These are phyloP conservation scores for Cicer judaicum DNA, from an alignment of 306 rosid species.

Conservation along the genomic window DNA sequence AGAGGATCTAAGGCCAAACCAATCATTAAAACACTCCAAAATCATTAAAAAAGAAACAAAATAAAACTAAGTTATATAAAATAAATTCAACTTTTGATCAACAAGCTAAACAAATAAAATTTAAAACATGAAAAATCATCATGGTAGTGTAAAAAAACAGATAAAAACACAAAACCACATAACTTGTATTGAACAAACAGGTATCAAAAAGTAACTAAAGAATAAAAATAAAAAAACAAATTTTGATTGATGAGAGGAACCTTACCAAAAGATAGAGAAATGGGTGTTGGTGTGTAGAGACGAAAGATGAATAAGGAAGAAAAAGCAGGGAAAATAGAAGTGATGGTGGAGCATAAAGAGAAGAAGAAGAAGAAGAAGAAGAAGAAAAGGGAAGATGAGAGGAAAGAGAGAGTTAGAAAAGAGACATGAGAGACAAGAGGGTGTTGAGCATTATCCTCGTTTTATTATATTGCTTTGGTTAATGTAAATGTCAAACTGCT, in stretches of 20 bases:
- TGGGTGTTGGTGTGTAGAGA: conserved; percentile 20
- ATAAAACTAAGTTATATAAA: neutral
- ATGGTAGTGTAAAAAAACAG: neutral
- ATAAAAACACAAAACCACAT: neutral
- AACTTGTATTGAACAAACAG: conserved; percentile 2
- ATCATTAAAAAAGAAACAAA: neutral
- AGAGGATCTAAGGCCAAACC: conserved; percentile 29
- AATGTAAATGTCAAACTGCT: conserved; percentile 36
- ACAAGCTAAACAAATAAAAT: neutral
- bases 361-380: neutral
- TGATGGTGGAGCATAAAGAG: neutral
- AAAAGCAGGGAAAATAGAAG: neutral
- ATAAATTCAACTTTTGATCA: conserved; percentile 1
- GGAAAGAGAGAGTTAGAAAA: conserved; percentile 33
- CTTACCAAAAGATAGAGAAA: conserved; percentile 48
- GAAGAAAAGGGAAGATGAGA: neutral
- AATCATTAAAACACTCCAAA: conserved; percentile 10
- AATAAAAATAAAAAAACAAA: neutral
- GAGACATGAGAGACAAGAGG: conserved; percentile 8
- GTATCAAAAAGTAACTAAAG: neutral
- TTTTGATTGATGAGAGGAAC: neutral
- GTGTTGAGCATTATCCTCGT: conserved; percentile 38
- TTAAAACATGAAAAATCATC: conserved; percentile 16
- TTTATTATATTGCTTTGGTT: conserved; percentile 43
- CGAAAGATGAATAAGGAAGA: conserved; percentile 29